Evolutionary conservation across 768 basidiomycete genomes (phyloP).

Genomic region (Floccularia luteovirens): DNA sequence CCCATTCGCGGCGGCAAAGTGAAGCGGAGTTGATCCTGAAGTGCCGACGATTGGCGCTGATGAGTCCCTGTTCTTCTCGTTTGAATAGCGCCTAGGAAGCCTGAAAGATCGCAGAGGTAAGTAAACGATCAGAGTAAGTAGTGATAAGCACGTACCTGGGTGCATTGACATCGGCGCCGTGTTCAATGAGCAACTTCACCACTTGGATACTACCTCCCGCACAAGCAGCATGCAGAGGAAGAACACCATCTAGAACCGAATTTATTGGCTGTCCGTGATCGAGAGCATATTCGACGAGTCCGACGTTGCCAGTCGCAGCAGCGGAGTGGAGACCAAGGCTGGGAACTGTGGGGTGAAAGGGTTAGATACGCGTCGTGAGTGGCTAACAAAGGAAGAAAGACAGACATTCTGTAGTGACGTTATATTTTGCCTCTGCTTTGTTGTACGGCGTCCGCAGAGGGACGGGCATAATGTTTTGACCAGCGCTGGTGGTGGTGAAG

Average conservation of each 20-base stretch:
- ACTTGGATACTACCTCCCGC: constrained; percentile 87
- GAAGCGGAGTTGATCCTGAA: constrained; percentile 90
- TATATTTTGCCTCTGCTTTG: constrained; percentile 48
- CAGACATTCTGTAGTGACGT: constrained; percentile 52
- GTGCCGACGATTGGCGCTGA: constrained; percentile 69
- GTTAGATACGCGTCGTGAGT: constrained; percentile 6
- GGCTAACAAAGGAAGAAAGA: constrained; percentile 8
- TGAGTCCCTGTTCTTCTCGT: constrained; percentile 56
- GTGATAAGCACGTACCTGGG: constrained; percentile 52
- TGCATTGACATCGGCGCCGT: constrained; percentile 97
- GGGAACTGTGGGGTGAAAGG: constrained; percentile 40
- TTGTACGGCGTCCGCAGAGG: constrained; percentile 37
- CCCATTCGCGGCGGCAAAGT: constrained; percentile 95
- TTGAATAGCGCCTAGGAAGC: constrained; percentile 68
- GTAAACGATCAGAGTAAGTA: constrained; percentile 5
- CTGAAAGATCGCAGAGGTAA: constrained; percentile 24
- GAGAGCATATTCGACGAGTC: constrained; percentile 88
- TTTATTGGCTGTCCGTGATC: constrained; percentile 95
- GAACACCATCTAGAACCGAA: constrained; percentile 90
- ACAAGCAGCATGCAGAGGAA: constrained; percentile 94
- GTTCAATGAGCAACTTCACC: constrained; percentile 82
- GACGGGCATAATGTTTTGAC: constrained; percentile 33
- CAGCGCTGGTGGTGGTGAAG: constrained; percentile 8
- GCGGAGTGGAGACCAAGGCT: constrained; percentile 74
- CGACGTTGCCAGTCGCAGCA: constrained; percentile 81